Conservation (phyloP, 306 rosid genomes). For the Casuarina equisetifolia region DNA sequence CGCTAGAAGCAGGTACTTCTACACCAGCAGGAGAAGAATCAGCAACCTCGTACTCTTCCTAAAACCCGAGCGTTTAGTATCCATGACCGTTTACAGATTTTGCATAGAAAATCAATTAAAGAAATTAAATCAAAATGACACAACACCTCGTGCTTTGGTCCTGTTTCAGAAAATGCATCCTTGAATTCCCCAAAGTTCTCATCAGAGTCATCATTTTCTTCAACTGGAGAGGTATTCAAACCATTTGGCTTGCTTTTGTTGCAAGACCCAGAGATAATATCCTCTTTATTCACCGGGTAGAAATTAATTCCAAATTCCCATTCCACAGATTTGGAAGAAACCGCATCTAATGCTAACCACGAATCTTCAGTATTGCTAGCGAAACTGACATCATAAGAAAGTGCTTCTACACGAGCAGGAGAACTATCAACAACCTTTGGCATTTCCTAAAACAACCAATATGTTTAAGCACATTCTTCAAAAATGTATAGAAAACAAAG, state of each 20-base stretch:
- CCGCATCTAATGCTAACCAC: slow-evolving; percentile 4
- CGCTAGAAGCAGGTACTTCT: neutral
- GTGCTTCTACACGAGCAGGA: slow-evolving; percentile 15
- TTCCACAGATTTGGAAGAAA: slow-evolving; percentile 24
- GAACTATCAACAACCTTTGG: slow-evolving; percentile 14
- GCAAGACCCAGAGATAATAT: neutral
- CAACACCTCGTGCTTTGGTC: slow-evolving; percentile 44
- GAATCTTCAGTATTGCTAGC: neutral
- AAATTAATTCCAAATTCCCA: slow-evolving; percentile 24
- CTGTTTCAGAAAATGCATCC: slow-evolving; percentile 36
- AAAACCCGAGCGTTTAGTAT: slow-evolving; percentile 19
- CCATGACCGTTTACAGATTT: slow-evolving; percentile 6
- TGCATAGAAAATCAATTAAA: slow-evolving; percentile 14
- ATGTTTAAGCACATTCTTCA: slow-evolving; percentile 9
- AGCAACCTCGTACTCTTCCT: slow-evolving; percentile 5
- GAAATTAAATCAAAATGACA: slow-evolving; percentile 26
- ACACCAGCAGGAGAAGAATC: neutral
- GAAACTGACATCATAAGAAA: neutral
- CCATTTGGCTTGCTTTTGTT: slow-evolving; percentile 26
- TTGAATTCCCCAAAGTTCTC: slow-evolving; percentile 44
- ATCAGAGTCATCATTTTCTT: slow-evolving; percentile 30
- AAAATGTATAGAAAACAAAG: neutral
- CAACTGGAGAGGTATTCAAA: slow-evolving; percentile 32
- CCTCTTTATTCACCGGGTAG: slow-evolving; percentile 13
- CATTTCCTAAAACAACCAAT: slow-evolving; percentile 33